These are phyloP conservation scores for Porogramme epimiltina DNA, from an alignment of 1,284 basidiomycete genomes.

Conservation along the genomic window DNA sequence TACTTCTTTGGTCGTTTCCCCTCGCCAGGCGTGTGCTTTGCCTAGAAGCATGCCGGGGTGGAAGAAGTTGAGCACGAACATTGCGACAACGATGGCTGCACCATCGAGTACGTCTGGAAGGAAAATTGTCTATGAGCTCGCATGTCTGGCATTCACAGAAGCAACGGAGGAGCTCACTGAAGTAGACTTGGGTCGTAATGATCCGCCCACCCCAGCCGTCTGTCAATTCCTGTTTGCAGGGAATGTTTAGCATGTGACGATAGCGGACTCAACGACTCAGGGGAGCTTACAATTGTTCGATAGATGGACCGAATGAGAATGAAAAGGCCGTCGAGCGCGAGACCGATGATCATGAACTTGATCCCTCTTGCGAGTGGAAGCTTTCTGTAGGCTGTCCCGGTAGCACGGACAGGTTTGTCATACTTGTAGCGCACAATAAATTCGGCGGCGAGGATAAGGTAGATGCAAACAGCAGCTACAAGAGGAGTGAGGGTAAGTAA, in stretches of 20 bases:
- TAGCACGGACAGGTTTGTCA: conserved; percentile 40
- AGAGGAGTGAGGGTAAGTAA: conserved; percentile 33
- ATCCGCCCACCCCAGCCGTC: conserved; percentile 57
- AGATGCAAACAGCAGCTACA: conserved; percentile 45
- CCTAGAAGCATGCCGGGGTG: conserved; percentile 43
- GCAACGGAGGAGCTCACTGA: conserved; percentile 39
- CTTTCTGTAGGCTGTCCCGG: conserved; percentile 3
- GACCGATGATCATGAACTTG: conserved; percentile 38
- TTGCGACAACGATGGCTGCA: neutral
- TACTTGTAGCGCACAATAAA: conserved; percentile 44
- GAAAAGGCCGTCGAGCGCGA: conserved; percentile 39
- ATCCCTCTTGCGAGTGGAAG: conserved; percentile 28
- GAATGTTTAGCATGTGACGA: neutral
- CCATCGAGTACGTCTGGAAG: neutral
- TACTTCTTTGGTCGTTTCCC: too few species aligned
- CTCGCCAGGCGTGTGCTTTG: conserved; percentile 7
- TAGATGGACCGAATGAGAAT: conserved; percentile 50
- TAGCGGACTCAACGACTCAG: too few species aligned
- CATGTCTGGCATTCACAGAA: neutral
- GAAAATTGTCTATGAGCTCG: neutral
- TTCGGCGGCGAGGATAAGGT: conserved; percentile 44
- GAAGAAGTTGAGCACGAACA: conserved; percentile 48
- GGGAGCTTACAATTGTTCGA: conserved; percentile 43
- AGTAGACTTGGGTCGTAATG: conserved; percentile 54
- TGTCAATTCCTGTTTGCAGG: conserved; percentile 42